These are phyloP conservation scores for Massariosphaeria phaeospora DNA, from an alignment of 495 filamentous ascomycete genomes.

Conservation along the genomic window DNA sequence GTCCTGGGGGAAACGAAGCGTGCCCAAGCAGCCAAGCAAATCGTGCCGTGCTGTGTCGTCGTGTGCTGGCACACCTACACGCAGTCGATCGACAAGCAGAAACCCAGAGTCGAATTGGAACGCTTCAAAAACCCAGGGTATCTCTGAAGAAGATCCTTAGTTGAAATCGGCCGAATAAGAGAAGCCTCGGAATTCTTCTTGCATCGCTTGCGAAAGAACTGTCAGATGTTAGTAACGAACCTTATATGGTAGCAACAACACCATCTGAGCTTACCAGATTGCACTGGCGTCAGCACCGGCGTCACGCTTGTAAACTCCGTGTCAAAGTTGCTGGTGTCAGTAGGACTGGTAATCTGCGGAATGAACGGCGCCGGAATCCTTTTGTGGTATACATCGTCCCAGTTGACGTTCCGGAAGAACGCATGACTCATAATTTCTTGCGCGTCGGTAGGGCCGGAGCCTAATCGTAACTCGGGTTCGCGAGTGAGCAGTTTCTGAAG, in stretches of 20 bases:
- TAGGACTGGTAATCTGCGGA: constrained; percentile 80
- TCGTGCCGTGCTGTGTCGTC: too few species aligned
- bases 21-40: too few species aligned
- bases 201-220: constrained; percentile 98
- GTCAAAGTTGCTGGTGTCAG: constrained; percentile 99
- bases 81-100: too few species aligned
- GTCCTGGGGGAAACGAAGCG: too few species aligned
- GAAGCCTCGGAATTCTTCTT: constrained; percentile 99
- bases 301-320: constrained; percentile 98
- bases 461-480: constrained; percentile 87
- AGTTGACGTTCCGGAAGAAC: constrained; percentile 96
- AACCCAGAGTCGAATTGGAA: constrained; percentile 3
- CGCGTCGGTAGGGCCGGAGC: constrained; percentile 92
- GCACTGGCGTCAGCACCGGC: constrained; percentile 92
- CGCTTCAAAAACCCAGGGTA: constrained; percentile 16
- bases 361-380: constrained; percentile 80
- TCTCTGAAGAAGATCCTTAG: constrained; percentile 11
- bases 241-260: constrained; percentile 13
- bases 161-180: constrained; percentile 80
- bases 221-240: constrained; percentile 13
- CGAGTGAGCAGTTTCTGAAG: constrained; percentile 95
- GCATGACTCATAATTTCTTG: constrained; percentile 99
- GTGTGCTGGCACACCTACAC: too few species aligned
- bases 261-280: constrained; percentile 68
- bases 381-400: constrained; percentile 98